Base-by-base conservation (phyloP, 1,284 basidiomycete genomes). In the Moesziomyces sp. region DNA sequence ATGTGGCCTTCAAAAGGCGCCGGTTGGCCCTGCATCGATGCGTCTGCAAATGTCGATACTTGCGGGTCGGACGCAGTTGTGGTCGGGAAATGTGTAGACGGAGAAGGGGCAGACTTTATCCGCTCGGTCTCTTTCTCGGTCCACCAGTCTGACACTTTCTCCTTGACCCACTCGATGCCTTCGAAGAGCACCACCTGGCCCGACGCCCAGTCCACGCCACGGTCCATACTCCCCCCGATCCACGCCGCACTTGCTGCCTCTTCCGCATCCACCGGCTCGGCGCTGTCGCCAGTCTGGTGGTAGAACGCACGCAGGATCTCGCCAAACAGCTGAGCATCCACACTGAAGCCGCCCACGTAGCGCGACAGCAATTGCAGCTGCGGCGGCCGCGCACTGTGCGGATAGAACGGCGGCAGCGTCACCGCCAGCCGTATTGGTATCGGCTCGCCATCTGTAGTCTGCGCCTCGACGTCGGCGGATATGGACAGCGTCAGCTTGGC, bases 181-280 rank as follows among this genome's bases (percentile, higher is more conserved):
- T 85, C 84, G 43, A 84, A 85, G 14, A 85, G 52, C 30, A 80
- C 70, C 14, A 80, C 77, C 28, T 80, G 64, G 5, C 83, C 83
- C 3, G 40, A 43, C 0, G 18, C 13, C 81, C 81, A 82, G 2
- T 68, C 35, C 11, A 79, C 68, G 3, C 61, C 72, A 16, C 56
- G 51, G 23, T 65, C 53, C 50, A 62, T 58, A 5, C 54, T 53
- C 0, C 59, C 74, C 0, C 62, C 61, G 13, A 56, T 34, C 63
- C 62, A 63, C 1, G 30, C 58, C 1, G 52, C 44, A 14, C 46
- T 28, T 14, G 30, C 40, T 3, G 47, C 30, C 23, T 58, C 68
- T 21, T 64, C 68, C 11, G 52, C 54, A 57, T 63, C 44, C 5
- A 43, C 35, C 16, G 26, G 35, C 18, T 49, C 47, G 43, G 10